Evolutionary conservation across 371 early-diverging fungal genomes (phyloP).

Genomic region (Umbelopsis sp.): DNA sequence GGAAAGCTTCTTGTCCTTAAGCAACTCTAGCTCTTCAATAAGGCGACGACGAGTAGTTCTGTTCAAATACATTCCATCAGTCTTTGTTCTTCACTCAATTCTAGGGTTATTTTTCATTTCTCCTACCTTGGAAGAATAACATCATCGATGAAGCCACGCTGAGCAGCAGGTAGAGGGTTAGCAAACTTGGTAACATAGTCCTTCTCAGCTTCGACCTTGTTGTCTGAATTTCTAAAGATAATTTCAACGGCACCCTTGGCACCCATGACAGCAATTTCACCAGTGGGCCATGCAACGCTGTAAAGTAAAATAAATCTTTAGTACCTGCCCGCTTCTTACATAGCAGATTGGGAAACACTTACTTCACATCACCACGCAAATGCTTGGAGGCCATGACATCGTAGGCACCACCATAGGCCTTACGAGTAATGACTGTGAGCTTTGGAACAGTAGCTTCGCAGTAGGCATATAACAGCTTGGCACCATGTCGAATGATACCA

Average conservation of each 20-base stretch:
- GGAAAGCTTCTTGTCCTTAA: conserved; percentile 71
- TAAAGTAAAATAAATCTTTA: conserved; percentile 17
- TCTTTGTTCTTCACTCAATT: not conserved
- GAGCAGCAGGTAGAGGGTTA: conserved; percentile 96
- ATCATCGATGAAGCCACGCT: conserved; percentile 94
- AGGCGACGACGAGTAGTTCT: conserved; percentile 79
- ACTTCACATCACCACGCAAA: conserved; percentile 87
- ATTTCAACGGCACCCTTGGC: conserved; percentile 97
- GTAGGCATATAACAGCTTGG: conserved; percentile 95
- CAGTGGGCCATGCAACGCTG: conserved; percentile 96
- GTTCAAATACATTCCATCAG: not conserved
- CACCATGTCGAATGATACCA: conserved; percentile 97
- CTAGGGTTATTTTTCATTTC: not conserved
- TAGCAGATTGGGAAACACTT: conserved; percentile 21
- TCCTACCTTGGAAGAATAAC: conserved; percentile 80
- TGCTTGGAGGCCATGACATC: conserved; percentile 98
- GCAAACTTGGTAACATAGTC: conserved; percentile 94
- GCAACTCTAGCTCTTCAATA: conserved; percentile 86
- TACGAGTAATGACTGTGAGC: conserved; percentile 93
- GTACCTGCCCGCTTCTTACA: not conserved
- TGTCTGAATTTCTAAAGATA: conserved; percentile 80
- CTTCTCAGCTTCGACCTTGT: conserved; percentile 76
- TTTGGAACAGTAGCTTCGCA: conserved; percentile 98
- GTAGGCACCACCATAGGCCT: conserved; percentile 98
- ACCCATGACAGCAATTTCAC: conserved; percentile 98